Percentiles rank a stretch among this genome's conserved stretches.
Conservation (phyloP, 2,329 filamentous ascomycete genomes). For the Verticillium nonalfalfae region DNA sequence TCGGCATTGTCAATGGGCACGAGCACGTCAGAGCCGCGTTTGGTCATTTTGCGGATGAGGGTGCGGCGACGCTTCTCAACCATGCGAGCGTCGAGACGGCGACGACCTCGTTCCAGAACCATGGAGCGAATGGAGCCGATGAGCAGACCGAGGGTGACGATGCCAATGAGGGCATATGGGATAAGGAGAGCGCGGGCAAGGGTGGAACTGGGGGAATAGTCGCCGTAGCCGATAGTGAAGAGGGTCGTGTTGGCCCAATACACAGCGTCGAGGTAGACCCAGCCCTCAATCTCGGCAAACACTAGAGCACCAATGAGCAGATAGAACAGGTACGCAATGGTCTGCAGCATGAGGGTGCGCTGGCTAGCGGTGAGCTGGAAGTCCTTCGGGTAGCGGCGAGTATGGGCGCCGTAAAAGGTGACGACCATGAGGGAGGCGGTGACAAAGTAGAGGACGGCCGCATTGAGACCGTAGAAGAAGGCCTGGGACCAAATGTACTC, state of each 20-base stretch:
- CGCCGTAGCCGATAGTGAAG: slow-evolving; percentile 60
- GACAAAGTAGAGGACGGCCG: slow-evolving; percentile 72
- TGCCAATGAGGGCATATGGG: slow-evolving; percentile 76
- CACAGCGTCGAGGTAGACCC: slow-evolving; percentile 70
- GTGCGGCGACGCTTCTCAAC: slow-evolving; percentile 51
- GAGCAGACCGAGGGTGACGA: slow-evolving; percentile 79
- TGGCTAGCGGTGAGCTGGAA: slow-evolving; percentile 76
- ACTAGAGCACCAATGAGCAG: slow-evolving; percentile 70
- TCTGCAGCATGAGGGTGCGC: slow-evolving; percentile 84
- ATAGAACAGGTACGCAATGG: slow-evolving; percentile 78
- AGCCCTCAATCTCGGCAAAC: slow-evolving; percentile 66
- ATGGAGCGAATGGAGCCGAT: slow-evolving; percentile 71
- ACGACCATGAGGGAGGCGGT: slow-evolving; percentile 70
- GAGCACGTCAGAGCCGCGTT: slow-evolving; percentile 41
- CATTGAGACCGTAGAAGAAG: slow-evolving; percentile 80
- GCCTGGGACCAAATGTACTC: slow-evolving; percentile 69
- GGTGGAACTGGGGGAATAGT: slow-evolving; percentile 39
- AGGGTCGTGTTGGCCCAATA: slow-evolving; percentile 74
- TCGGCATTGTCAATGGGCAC: slow-evolving; percentile 33
- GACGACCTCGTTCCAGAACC: slow-evolving; percentile 51
- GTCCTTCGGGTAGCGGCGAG: slow-evolving; percentile 65
- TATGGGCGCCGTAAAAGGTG: slow-evolving; percentile 72
- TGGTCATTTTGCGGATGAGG: slow-evolving; percentile 37
- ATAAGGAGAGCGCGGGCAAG: slow-evolving; percentile 68
- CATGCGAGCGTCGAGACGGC: slow-evolving; percentile 48